Conservation (phyloP, 1,139 yeast genomes). For the Yamadazyma dushanensis region DNA sequence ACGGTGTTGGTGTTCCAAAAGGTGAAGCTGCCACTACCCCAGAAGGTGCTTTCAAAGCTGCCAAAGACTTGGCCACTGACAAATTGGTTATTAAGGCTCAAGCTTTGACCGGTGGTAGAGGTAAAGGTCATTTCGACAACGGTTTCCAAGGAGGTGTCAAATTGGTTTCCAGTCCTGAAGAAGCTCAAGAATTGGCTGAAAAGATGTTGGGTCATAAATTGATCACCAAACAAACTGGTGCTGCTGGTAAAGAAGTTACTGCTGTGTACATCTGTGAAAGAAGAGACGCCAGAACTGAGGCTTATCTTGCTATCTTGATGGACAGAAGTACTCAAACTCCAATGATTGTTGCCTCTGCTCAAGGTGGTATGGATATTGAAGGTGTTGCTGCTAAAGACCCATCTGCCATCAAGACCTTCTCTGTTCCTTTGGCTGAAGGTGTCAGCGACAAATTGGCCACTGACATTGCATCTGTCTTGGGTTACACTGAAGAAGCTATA, state of each 20-base stretch:
- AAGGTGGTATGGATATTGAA: conserved; percentile 99
- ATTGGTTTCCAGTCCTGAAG: conserved; percentile 80
- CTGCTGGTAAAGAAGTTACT: conserved; percentile 94
- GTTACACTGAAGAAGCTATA: conserved; percentile 76
- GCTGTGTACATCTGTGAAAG: conserved; percentile 97
- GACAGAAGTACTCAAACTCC: conserved; percentile 92
- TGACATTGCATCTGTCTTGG: conserved; percentile 76
- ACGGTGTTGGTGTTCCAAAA: conserved; percentile 88
- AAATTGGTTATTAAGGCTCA: conserved; percentile 97
- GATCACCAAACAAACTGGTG: conserved; percentile 97
- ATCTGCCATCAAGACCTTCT: conserved; percentile 86
- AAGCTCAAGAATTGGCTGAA: conserved; percentile 82
- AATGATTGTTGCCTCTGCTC: conserved; percentile 91
- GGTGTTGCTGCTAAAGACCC: conserved; percentile 96
- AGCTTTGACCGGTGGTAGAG: conserved; percentile 99
- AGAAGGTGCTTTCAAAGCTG: conserved; percentile 82
- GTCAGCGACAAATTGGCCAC: conserved; percentile 77
- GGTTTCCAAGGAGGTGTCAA: conserved; percentile 98
- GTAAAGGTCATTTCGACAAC: conserved; percentile 95
- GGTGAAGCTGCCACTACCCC: conserved; percentile 93
- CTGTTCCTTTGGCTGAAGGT: conserved; percentile 75
- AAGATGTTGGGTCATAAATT: conserved; percentile 92
- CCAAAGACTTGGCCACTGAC: conserved; percentile 61
- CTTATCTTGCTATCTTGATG: conserved; percentile 90
- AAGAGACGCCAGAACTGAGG: conserved; percentile 91